These are phyloP conservation scores for Mallotus repandus DNA, from an alignment of 441 rosid genomes.

Conservation along the genomic window DNA sequence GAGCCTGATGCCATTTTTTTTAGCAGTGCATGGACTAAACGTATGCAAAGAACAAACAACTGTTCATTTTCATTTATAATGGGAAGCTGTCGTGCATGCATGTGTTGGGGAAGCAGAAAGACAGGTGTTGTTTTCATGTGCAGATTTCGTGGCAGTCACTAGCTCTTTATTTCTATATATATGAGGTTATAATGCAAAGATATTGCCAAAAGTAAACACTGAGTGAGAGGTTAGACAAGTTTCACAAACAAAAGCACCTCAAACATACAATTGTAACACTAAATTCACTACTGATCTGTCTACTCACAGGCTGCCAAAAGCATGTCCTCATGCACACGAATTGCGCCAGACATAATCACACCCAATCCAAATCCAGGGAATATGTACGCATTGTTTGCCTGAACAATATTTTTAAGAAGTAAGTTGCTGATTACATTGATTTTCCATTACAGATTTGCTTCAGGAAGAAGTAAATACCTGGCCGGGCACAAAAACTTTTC, in stretches of 20 bases:
- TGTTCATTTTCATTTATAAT: background rate
- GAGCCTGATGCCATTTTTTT: background rate
- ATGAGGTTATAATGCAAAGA: background rate
- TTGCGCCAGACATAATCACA: slow-evolving; percentile 83
- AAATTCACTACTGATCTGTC: no score
- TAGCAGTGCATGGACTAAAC: background rate
- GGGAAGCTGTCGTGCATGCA: background rate
- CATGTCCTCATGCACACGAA: slow-evolving; percentile 90
- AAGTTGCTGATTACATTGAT: background rate
- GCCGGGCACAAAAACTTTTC: slow-evolving; percentile 74
- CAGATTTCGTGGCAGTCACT: background rate
- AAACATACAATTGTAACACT: background rate
- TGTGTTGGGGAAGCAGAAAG: background rate
- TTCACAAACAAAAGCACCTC: background rate
- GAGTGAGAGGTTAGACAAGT: background rate
- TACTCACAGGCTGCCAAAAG: slow-evolving; percentile 96
- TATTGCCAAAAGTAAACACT: background rate
- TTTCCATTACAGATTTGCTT: slow-evolving; percentile 6
- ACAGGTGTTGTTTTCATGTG: no score
- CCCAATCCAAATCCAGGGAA: slow-evolving; percentile 99
- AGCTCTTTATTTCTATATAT: background rate
- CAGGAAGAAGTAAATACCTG: slow-evolving; percentile 52
- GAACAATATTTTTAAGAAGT: slow-evolving; percentile 24
- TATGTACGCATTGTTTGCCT: slow-evolving; percentile 96
- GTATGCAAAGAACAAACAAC: background rate